These are phyloP conservation scores for Pseudogymnoascus sp. DNA, from an alignment of 2,329 filamentous ascomycete species.

Conservation along the genomic window DNA sequence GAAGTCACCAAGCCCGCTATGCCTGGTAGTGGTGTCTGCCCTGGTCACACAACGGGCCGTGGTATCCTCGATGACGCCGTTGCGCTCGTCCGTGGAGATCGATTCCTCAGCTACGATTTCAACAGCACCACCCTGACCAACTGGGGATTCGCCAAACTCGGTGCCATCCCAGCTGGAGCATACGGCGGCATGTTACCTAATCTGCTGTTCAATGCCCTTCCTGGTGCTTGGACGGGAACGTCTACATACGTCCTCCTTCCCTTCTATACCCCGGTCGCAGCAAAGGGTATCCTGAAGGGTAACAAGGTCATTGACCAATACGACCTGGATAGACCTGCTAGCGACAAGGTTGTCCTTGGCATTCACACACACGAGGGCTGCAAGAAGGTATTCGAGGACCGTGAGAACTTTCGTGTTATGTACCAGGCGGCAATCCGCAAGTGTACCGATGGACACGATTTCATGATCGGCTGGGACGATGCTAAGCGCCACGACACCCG, in stretches of 20 bases:
- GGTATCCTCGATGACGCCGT: slow-evolving; percentile 44
- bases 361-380: slow-evolving; percentile 45
- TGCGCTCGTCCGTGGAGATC: slow-evolving; percentile 39
- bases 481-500: slow-evolving; percentile 35
- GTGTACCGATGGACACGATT: slow-evolving; percentile 40
- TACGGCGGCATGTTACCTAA: slow-evolving; percentile 42
- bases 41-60: slow-evolving; percentile 38
- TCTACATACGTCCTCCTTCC: slow-evolving; percentile 42
- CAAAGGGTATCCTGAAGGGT: slow-evolving; percentile 39
- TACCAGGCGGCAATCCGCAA: slow-evolving; percentile 37
- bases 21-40: slow-evolving; percentile 40
- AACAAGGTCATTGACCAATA: slow-evolving; percentile 42
- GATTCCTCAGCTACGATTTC: slow-evolving; percentile 42
- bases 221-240: slow-evolving; percentile 42
- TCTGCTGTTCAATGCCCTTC: slow-evolving; percentile 40
- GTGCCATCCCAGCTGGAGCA: slow-evolving; percentile 31
- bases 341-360: slow-evolving; percentile 37
- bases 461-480: slow-evolving; percentile 41
- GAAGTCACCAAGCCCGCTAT: slow-evolving; percentile 50
- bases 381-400: slow-evolving; percentile 43
- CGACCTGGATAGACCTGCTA: slow-evolving; percentile 37
- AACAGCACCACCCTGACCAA: slow-evolving; percentile 41
- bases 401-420: slow-evolving; percentile 42
- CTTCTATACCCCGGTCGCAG: slow-evolving; percentile 45
- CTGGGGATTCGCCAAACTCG: slow-evolving; percentile 43